phyloP scores from a whole-genome alignment of 805 yeast genomes.

The Zygosaccharomyces siamensis region DNA sequence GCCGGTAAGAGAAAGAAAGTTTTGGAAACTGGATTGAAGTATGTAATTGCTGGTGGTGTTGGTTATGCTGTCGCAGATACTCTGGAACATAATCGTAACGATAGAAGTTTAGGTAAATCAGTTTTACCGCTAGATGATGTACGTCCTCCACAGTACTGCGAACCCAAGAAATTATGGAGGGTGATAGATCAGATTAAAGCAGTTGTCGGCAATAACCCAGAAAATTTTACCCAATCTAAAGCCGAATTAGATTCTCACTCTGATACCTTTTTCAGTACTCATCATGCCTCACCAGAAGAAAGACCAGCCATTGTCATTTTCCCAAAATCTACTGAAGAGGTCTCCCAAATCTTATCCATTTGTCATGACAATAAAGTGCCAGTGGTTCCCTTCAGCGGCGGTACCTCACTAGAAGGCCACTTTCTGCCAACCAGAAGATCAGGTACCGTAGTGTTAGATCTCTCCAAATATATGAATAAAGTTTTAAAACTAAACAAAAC shows the following conservation, averaged over 20 bases:
- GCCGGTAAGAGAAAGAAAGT: neutral
- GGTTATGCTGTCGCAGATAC: constrained; percentile 12
- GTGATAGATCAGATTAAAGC: constrained; percentile 42
- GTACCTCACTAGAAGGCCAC: constrained; percentile 80
- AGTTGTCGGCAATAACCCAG: constrained; percentile 37
- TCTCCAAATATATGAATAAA: constrained; percentile 51
- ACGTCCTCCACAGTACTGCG: constrained; percentile 25
- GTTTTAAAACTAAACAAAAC: constrained; percentile 52
- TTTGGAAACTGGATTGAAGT: neutral
- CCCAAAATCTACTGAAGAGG: constrained; percentile 63
- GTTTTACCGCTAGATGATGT: constrained; percentile 21
- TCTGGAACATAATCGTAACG: neutral
- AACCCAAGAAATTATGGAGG: constrained; percentile 35
- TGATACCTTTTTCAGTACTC: constrained; percentile 58
- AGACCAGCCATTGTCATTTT: constrained; percentile 55
- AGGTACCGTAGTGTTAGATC: constrained; percentile 56
- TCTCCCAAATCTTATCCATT: constrained; percentile 55
- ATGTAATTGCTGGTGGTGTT: constrained; percentile 10
- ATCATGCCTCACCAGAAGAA: constrained; percentile 55
- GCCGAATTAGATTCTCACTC: constrained; percentile 49
- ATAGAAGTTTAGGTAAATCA: constrained; percentile 12
- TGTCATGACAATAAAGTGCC: constrained; percentile 61
- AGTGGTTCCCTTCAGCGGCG: constrained; percentile 74
- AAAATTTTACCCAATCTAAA: constrained; percentile 30
- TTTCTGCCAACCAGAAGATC: constrained; percentile 65